Base-by-base conservation (phyloP, 805 yeast genomes). In the Saccharomycopsis fibuligera region DNA sequence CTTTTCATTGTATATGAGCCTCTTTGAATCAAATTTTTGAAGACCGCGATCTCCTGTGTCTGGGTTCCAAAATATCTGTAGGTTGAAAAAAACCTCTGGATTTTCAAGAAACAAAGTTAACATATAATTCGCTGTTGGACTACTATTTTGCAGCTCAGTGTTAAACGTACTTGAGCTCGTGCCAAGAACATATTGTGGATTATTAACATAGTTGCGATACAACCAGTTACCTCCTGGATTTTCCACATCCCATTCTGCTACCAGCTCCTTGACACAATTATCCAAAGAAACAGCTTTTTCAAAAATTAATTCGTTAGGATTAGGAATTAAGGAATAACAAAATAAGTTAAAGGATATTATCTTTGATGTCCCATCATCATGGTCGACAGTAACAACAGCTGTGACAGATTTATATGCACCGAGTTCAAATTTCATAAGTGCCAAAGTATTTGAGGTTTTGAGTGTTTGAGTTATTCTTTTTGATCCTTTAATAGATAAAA, bases 221-320 rank as follows among this genome's bases (percentile, higher is more conserved):
- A 72, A 51, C 77, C 79, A 76, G 55, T 69, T 75, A 0, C 88
- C 87, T 2, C 86, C 86, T 40, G 72, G 61, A 14, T 60, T 61
- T 2, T 59, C 60, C 1, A 62, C 55, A 9, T 61, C 61, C 86
- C 86, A 82, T 6, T 48, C 51, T 2, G 81, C 70, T n/a, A n/a
- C n/a, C n/a, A n/a, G n/a, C 49, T 64, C 71, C 9, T 16, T 9
- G 1, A 73, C 40, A 0, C 23, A 33, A 2, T 22, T 48, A 16
- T 40, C n/a, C 6, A 16, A 25, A 24, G 25, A 31, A 19, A 42
- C 36, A 12, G 30, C 27, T 12, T 25, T 23, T 8, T 27, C 24
- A 24, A 23, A 9, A 44, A 12, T 29, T 14, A 19, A 16, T 14
- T 24, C 8, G 2, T 36, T 12, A 30, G 27, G 10, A 3, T n/a